Evolutionary conservation across 768 basidiomycete species (phyloP).

Genomic region (Lanmaoa pseudosensibilis): DNA sequence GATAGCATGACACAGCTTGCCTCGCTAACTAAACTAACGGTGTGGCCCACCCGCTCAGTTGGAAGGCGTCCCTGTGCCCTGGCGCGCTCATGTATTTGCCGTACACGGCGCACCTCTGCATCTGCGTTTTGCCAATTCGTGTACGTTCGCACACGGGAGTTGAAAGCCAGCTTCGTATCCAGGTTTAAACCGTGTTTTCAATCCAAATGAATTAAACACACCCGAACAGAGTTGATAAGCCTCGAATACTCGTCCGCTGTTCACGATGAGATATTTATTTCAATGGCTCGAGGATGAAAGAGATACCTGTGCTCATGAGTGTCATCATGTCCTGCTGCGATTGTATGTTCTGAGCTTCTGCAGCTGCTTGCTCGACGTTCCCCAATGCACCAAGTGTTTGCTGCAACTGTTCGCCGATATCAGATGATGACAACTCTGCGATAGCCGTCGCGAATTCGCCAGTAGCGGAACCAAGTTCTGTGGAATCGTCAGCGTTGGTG

Average conservation of each 20-base stretch:
- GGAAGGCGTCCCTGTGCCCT: conserved; percentile 74
- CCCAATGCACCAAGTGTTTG: conserved; percentile 68
- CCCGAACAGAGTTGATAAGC: conserved; percentile 82
- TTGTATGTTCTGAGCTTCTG: conserved; percentile 72
- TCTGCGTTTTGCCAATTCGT: conserved; percentile 81
- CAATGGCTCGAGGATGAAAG: not conserved
- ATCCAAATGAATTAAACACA: conserved; percentile 38
- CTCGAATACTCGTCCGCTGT: conserved; percentile 90
- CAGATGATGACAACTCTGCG: conserved; percentile 68
- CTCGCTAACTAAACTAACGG: conserved; percentile 80
- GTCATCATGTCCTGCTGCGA: conserved; percentile 81
- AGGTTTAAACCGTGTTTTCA: not conserved
- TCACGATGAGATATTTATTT: conserved; percentile 8
- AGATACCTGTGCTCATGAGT: conserved; percentile 69
- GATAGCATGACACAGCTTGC: conserved; percentile 39
- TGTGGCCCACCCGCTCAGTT: conserved; percentile 66
- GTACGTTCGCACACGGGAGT: conserved; percentile 80
- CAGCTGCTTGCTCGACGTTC: conserved; percentile 70
- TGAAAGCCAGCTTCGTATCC: conserved; percentile 71
- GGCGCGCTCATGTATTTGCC: conserved; percentile 78
- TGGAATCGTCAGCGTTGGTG: not conserved
- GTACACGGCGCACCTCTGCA: conserved; percentile 66
- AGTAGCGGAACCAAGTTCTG: conserved; percentile 68
- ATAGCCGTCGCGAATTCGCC: conserved; percentile 82
- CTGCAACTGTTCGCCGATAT: conserved; percentile 72